phyloP scores from a whole-genome alignment of 2,329 filamentous ascomycete genomes.

The Alternaria viburni region DNA sequence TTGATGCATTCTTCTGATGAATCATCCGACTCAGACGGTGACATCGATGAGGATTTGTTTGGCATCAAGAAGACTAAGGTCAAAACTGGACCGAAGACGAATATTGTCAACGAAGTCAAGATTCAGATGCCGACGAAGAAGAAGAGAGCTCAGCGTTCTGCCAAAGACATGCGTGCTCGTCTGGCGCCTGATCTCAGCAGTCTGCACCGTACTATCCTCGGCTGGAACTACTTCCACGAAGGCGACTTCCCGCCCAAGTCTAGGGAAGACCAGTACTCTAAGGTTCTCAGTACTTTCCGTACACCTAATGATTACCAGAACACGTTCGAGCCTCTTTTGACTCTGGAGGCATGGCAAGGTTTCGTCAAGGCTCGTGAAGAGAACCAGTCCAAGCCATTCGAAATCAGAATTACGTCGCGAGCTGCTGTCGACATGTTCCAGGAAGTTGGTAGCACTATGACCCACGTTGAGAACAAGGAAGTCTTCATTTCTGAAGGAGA shows the following conservation, averaged over 20 bases:
- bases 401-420: constrained; percentile 85
- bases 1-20: constrained; percentile 87
- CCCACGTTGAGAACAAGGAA: constrained; percentile 72
- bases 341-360: constrained; percentile 94
- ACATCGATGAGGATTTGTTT: constrained; percentile 72
- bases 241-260: constrained; percentile 82
- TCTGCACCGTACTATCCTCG: constrained; percentile 83
- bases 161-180: constrained; percentile 92
- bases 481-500: constrained; percentile 81
- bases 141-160: constrained; percentile 76
- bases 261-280: constrained; percentile 72
- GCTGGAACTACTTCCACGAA: constrained; percentile 93
- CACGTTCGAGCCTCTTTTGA: constrained; percentile 87
- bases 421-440: constrained; percentile 92
- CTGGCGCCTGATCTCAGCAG: constrained; percentile 86
- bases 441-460: constrained; percentile 86
- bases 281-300: constrained; percentile 78
- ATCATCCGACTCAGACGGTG: constrained; percentile 63
- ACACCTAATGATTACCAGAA: constrained; percentile 81
- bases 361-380: constrained; percentile 92
- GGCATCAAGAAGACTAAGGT: constrained; percentile 59
- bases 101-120: constrained; percentile 47
- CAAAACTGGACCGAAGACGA: constrained; percentile 47
- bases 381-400: constrained; percentile 77
- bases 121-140: constrained; percentile 79